Base-by-base conservation (phyloP, 176 grass and related monocot species). In the Zea mays region DNA sequence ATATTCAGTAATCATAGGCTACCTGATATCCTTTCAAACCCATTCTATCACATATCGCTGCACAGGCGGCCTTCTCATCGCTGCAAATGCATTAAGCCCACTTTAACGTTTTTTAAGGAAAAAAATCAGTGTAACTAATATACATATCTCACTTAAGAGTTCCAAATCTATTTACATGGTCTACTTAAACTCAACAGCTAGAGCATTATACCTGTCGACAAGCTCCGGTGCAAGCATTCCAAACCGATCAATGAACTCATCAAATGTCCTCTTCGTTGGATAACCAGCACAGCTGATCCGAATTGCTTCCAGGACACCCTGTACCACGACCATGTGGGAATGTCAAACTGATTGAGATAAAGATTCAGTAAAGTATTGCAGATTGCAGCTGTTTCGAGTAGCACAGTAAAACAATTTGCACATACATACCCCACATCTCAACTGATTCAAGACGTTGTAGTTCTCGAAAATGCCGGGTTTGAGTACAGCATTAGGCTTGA, bases 281-380 rank as follows among this genome's bases (percentile, higher is more conserved):
- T 97, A 97, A 27, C 94, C 94, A 35, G 94, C 94, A 82, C 91
- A 97, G 55, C 94, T 97, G 45, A 97, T 97, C 77, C 94, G 82
- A 37, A 97, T 97, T 76, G 94, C 94, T 83, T 97, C 94, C 75
- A 97, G 65, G 71, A 97, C 94, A 88, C 94, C 94, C 94, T 97
- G 69, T 27, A 67, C 62, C 59, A 76, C 44, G 62, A 73, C 3
- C 57, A 83, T 79, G 65, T 69, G 58, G 6, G 65, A 62, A 37
- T 74, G 66, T 3, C 11, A 8, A 79, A 79, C 10, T 8, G 20
- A 75, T 47, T 63, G 11, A 65, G 21, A 40, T 61, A 5, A 83
- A 9, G 35, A 46, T 37, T 72, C 58, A 61, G 7, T 45, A 41
- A n/a, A 62, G 3, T 62, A 40, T 10, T 61, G 21, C 58, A 33